Evolutionary conservation across 2,329 filamentous ascomycete species (phyloP).

Genomic region (Podosphaera xanthii): DNA sequence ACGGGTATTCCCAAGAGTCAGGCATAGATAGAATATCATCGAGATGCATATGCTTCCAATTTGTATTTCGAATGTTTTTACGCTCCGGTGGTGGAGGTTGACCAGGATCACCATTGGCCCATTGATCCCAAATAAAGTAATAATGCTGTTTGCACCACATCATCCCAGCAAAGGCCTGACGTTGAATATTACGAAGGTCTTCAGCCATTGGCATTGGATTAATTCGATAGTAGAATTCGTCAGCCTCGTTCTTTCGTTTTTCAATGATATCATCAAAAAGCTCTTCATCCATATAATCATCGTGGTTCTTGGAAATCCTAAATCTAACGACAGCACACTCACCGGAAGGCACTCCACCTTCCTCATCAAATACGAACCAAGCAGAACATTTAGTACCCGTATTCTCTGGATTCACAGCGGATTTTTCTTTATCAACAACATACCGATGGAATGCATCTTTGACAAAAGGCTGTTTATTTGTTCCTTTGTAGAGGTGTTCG

Average conservation of each 20-base stretch:
- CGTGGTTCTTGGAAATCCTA: conserved; percentile 53
- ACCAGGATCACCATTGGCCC: conserved; percentile 79
- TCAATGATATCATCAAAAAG: conserved; percentile 81
- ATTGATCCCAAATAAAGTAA: conserved; percentile 92
- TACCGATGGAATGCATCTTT: conserved; percentile 88
- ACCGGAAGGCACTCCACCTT: conserved; percentile 64
- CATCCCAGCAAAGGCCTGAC: conserved; percentile 88
- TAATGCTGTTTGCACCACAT: conserved; percentile 98
- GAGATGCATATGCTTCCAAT: conserved; percentile 88
- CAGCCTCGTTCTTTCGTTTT: conserved; percentile 64
- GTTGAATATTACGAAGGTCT: conserved; percentile 81
- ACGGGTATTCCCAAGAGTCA: conserved; percentile 95
- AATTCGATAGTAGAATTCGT: conserved; percentile 87
- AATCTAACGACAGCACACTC: conserved; percentile 93
- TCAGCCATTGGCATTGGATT: conserved; percentile 86
- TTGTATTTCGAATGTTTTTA: conserved; percentile 60
- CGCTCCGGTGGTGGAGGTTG: conserved; percentile 64
- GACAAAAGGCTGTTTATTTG: conserved; percentile 66
- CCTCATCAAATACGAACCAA: conserved; percentile 83
- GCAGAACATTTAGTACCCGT: conserved; percentile 74
- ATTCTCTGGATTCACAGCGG: conserved; percentile 56
- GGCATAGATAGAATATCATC: conserved; percentile 96
- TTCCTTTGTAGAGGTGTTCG: conserved; percentile 47
- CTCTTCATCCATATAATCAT: conserved; percentile 74
- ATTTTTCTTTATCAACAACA: conserved; percentile 63